Evolutionary conservation across 1,284 basidiomycete species (phyloP).

Genomic region (Ustilago trichophora): DNA sequence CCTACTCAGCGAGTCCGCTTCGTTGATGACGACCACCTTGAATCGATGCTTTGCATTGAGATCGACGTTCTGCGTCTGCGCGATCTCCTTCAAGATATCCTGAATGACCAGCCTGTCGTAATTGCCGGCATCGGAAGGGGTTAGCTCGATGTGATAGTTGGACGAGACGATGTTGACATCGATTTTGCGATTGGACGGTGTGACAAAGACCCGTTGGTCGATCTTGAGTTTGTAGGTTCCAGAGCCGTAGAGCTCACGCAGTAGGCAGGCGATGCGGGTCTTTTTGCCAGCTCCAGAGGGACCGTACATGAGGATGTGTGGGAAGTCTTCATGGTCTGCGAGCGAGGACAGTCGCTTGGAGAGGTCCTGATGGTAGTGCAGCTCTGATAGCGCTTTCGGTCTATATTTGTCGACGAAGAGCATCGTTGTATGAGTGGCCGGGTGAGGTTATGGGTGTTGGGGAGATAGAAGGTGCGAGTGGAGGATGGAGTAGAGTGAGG

Average conservation of each 20-base stretch:
- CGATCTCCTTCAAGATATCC: constrained; percentile 96
- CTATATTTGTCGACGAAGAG: constrained; percentile 75
- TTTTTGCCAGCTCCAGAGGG: constrained; percentile 98
- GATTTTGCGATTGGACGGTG: constrained; percentile 91
- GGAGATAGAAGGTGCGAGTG: too few species aligned
- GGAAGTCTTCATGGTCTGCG: constrained; percentile 76
- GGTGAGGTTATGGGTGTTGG: too few species aligned
- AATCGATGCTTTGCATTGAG: constrained; percentile 92
- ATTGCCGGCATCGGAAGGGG: constrained; percentile 95
- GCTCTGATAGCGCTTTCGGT: constrained; percentile 81
- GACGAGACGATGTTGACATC: constrained; percentile 93
- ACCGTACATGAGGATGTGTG: constrained; percentile 97
- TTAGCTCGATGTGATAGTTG: constrained; percentile 96
- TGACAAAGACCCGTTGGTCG: constrained; percentile 94
- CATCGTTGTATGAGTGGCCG: too few species aligned
- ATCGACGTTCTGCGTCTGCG: constrained; percentile 98
- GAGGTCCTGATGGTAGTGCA: constrained; percentile 87
- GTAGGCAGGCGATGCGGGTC: constrained; percentile 83
- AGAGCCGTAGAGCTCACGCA: constrained; percentile 88
- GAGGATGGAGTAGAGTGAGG: too few species aligned
- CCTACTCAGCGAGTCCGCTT: constrained; percentile 90
- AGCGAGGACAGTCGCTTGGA: constrained; percentile 82
- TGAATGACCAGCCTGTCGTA: constrained; percentile 96
- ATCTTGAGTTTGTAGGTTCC: constrained; percentile 98
- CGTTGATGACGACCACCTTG: constrained; percentile 99